These are phyloP conservation scores for Lactifluus piperatus DNA, from an alignment of 768 basidiomycete genomes.

Conservation along the genomic window DNA sequence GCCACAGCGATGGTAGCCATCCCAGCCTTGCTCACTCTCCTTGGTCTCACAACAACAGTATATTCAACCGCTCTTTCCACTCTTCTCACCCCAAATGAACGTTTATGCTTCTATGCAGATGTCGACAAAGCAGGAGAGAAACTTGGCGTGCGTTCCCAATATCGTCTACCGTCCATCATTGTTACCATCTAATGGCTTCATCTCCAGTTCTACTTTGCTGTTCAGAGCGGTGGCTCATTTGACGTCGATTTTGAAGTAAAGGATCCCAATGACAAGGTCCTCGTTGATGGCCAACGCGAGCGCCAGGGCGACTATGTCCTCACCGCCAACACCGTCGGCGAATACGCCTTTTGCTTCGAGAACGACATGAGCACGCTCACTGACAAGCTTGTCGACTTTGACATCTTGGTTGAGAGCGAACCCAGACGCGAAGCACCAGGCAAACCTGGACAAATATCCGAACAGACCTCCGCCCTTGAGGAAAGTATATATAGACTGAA, in stretches of 20 bases:
- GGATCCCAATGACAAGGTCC: conserved; percentile 79
- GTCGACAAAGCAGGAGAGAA: conserved; percentile 95
- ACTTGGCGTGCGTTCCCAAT: conserved; percentile 54
- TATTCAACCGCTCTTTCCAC: conserved; percentile 70
- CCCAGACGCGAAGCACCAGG: conserved; percentile 84
- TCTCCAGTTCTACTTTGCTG: conserved; percentile 93
- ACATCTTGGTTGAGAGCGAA: conserved; percentile 98
- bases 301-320: conserved; percentile 96
- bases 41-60: conserved; percentile 19
- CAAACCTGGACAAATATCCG: conserved; percentile 79
- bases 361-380: conserved; percentile 95
- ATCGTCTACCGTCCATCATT: background rate
- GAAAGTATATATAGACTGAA: conserved; percentile 92
- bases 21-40: conserved; percentile 15
- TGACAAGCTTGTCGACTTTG: conserved; percentile 90
- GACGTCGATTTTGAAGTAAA: conserved; percentile 92
- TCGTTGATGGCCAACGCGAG: conserved; percentile 83
- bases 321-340: conserved; percentile 85
- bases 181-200: conserved; percentile 2
- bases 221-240: conserved; percentile 95
- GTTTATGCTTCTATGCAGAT: conserved; percentile 90
- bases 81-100: conserved; percentile 65
- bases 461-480: conserved; percentile 89
- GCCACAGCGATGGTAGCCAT: conserved; percentile 15
- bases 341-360: conserved; percentile 95